Evolutionary conservation across 148 eudicot species (phyloP).

Genomic region (Fagopyrum homotropicum): DNA sequence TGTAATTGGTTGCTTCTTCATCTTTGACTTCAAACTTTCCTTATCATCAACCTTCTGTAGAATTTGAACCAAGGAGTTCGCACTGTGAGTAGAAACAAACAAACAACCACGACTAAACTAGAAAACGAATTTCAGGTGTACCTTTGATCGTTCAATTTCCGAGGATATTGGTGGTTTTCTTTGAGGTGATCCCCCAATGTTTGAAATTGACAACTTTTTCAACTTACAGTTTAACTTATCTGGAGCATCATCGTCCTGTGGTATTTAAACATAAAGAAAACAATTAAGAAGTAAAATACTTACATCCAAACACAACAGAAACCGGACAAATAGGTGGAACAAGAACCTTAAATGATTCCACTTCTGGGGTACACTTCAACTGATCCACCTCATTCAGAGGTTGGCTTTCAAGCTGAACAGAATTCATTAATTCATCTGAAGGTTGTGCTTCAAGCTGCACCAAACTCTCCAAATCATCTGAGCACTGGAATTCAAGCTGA

Average conservation of each 20-base stretch:
- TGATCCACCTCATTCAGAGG: constrained; percentile 15
- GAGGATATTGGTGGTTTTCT: constrained; percentile 5
- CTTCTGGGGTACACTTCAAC: constrained; percentile 2
- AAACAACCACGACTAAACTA: constrained; percentile 22
- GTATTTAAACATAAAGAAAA: constrained; percentile 4
- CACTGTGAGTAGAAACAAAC: background rate
- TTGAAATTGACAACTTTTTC: background rate
- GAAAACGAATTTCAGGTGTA: background rate
- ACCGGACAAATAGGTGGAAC: background rate
- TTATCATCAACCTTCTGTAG: constrained; percentile 28
- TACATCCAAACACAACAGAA: background rate
- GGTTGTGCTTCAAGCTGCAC: constrained; percentile 12
- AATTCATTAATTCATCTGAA: constrained; percentile 14
- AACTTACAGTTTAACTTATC: background rate
- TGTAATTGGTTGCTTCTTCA: constrained; percentile 26
- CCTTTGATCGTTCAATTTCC: background rate
- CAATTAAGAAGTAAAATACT: background rate
- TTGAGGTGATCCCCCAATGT: background rate
- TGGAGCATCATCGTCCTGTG: background rate
- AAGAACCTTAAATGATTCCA: constrained; percentile 10
- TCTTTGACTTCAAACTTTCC: constrained; percentile 22
- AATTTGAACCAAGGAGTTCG: constrained; percentile 12
- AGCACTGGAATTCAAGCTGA: background rate
- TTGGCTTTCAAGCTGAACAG: constrained; percentile 14
- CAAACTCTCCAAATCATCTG: constrained; percentile 18